Conservation (phyloP, 2,329 filamentous ascomycete species). For the Aphanoascus verrucosus region DNA sequence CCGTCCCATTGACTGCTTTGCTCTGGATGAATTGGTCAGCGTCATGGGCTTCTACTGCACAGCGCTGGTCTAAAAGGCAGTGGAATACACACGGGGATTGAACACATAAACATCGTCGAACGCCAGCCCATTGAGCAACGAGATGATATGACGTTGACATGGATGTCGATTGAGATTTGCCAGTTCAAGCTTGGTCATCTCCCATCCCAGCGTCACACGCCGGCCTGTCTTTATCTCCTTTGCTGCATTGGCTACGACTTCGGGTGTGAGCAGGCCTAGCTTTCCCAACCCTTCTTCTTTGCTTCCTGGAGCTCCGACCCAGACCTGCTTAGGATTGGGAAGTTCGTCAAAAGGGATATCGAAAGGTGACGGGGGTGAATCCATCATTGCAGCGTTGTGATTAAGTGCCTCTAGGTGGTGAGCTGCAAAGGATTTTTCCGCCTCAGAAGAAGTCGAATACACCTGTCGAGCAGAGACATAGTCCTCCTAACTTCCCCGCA, state of each 20-base stretch:
- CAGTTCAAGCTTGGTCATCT: slow-evolving; percentile 46
- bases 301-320: slow-evolving; percentile 38
- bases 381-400: not conserved
- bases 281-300: slow-evolving; percentile 45
- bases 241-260: slow-evolving; percentile 42
- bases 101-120: slow-evolving; percentile 44
- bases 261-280: slow-evolving; percentile 42
- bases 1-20: slow-evolving; percentile 46
- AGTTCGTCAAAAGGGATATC: slow-evolving; percentile 37
- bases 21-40: slow-evolving; percentile 22
- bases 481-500: not conserved
- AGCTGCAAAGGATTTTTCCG: not conserved
- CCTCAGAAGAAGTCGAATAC: not conserved
- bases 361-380: slow-evolving; percentile 16
- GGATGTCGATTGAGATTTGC: slow-evolving; percentile 45
- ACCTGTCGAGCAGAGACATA: not conserved
- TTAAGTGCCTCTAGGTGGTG: not conserved
- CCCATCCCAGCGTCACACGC: slow-evolving; percentile 46
- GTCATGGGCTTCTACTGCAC: slow-evolving; percentile 9
- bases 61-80: no score
- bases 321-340: slow-evolving; percentile 40
- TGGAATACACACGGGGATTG: slow-evolving; percentile 35
- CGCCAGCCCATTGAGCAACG: slow-evolving; percentile 38
- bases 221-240: slow-evolving; percentile 43
- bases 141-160: slow-evolving; percentile 42